Conservation (phyloP, 2,329 filamentous ascomycete genomes). For the Exophiala lecanii-corni region DNA sequence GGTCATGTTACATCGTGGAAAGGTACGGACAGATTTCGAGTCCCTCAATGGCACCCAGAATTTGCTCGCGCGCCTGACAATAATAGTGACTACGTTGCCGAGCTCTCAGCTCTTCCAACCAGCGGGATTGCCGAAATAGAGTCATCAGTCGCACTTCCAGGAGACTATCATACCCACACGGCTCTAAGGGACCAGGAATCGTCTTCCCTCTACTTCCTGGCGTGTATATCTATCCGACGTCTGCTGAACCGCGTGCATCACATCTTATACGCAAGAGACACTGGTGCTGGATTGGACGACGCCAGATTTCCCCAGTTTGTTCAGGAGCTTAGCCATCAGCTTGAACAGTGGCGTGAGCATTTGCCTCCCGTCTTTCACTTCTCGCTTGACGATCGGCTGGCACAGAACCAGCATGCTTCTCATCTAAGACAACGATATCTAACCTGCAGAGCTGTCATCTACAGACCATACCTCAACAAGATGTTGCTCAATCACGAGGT, state of each 20-base stretch:
- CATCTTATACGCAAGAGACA: constrained; percentile 65
- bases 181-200: constrained; percentile 40
- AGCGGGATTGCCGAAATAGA: constrained; percentile 51
- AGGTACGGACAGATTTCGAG: constrained; percentile 40
- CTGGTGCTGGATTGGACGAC: constrained; percentile 66
- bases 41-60: background rate
- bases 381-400: constrained; percentile 61
- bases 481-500: too few species aligned
- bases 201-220: constrained; percentile 65
- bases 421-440: constrained; percentile 76
- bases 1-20: constrained; percentile 53
- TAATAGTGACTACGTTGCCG: constrained; percentile 50
- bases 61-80: too few species aligned
- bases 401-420: constrained; percentile 71
- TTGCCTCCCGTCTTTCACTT: constrained; percentile 72
- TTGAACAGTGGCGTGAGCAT: constrained; percentile 80
- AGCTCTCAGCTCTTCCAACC: constrained; percentile 48
- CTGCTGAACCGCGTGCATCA: constrained; percentile 75
- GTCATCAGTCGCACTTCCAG: constrained; percentile 47
- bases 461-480: constrained; percentile 76
- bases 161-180: constrained; percentile 44
- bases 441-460: constrained; percentile 81
- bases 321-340: constrained; percentile 73
- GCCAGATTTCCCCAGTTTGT: constrained; percentile 48
- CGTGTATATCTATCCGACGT: constrained; percentile 72